These are phyloP conservation scores for Termitomyces sp. DNA, from an alignment of 768 basidiomycete genomes.

Conservation along the genomic window DNA sequence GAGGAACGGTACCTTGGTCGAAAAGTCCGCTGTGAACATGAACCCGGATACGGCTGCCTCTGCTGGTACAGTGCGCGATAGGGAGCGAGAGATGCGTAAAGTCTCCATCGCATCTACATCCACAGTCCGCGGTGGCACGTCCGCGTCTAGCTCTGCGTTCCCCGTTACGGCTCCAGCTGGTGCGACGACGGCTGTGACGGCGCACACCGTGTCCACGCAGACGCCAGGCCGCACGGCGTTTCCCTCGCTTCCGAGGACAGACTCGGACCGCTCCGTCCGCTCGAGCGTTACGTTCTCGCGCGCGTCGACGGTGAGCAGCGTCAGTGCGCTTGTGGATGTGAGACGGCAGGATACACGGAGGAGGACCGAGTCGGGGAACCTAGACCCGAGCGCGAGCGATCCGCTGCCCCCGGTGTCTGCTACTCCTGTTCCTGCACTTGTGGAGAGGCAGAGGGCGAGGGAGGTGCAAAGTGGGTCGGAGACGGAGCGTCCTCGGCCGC, in stretches of 20 bases:
- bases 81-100: slow-evolving; percentile 25
- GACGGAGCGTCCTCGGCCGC: slow-evolving; percentile 41
- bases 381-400: slow-evolving; percentile 17
- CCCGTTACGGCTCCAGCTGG: slow-evolving; percentile 40
- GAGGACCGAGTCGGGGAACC: slow-evolving; percentile 21
- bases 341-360: slow-evolving; percentile 42
- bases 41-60: not conserved
- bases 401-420: not conserved
- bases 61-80: slow-evolving; percentile 6
- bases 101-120: slow-evolving; percentile 29
- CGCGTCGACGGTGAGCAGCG: slow-evolving; percentile 42
- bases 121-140: slow-evolving; percentile 37
- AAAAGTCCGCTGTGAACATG: not conserved
- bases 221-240: slow-evolving; percentile 20
- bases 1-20: slow-evolving; percentile 29
- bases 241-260: slow-evolving; percentile 33
- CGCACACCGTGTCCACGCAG: slow-evolving; percentile 48
- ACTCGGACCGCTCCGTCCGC: slow-evolving; percentile 39
- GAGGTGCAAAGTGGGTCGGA: slow-evolving; percentile 29
- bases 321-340: slow-evolving; percentile 48
- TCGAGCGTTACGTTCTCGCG: slow-evolving; percentile 61
- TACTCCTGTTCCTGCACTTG: not conserved
- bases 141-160: slow-evolving; percentile 7
- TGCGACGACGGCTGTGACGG: slow-evolving; percentile 62
- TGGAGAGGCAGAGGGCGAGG: not conserved